Base-by-base conservation (phyloP, 2,329 filamentous ascomycete genomes). In the Cytospora paraplurivora region DNA sequence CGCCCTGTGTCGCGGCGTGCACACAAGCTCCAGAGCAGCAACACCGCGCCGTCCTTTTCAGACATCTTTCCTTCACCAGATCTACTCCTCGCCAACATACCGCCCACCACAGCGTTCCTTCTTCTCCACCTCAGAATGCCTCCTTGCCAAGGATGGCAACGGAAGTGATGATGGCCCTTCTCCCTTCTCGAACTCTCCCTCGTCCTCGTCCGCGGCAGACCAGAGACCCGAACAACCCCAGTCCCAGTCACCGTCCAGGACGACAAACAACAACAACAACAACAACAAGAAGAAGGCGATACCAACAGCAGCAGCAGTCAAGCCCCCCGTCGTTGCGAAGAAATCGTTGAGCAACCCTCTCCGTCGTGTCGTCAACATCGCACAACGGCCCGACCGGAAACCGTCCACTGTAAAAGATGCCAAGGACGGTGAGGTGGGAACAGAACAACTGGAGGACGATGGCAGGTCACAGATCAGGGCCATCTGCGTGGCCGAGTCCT, bases 291-390 rank as follows among this genome's bases (percentile, higher is more conserved):
- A 63, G 50, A 67, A 56, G 32, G 32, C 53, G 21, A 41, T 33
- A 63, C 65, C 19, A 68, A 70, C 21, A 47, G 59, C 17, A 49
- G 17, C 33, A 47, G 33, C 64, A 33, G 21, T 44, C 21, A 47
- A 52, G 4, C 32, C 60, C n/a, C 7, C 49, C 54, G 69, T 49
- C 32, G 66, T 65, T 1, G 67, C 68, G 34, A 73, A 92, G 68
- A 90, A 88, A 66, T 95, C 92, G 2, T 80, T 97, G 38, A 87
- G 94, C 62, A 90, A 88, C 66, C 95, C 92, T 1, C 80, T 97
- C 37, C 87, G 94, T 62, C 85, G 93, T 64, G 92, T 96, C 13
- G 92, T 93, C 37, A 90, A 92, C 19, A 92, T 95, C 70, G 93
- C 93, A 19, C 92, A 97, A 72, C 81, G 81, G 66, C 76, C 79